A percentile compares a stretch with the other conserved stretches of the same genome.
These are phyloP conservation scores for Dioscorea zingiberensis DNA, from an alignment of 106 monocot genomes.

Conservation along the genomic window DNA sequence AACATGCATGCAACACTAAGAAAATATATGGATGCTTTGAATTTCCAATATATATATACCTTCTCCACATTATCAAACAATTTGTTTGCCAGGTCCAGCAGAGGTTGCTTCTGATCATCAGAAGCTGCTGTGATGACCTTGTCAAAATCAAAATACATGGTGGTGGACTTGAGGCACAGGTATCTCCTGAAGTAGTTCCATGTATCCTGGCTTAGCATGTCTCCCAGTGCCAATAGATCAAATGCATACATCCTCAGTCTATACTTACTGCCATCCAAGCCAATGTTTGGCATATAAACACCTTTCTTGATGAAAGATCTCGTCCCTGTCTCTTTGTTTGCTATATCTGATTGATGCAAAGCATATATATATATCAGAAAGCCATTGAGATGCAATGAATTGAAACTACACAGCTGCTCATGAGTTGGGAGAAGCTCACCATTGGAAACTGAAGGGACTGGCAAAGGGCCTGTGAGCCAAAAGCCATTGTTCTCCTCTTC, in stretches of 20 bases:
- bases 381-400: not conserved
- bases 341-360: conserved; percentile 31
- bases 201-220: conserved; percentile 39
- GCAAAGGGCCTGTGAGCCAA: conserved; percentile 52
- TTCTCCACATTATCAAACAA: conserved; percentile 56
- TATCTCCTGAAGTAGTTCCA: conserved; percentile 54
- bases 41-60: no score
- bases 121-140: conserved; percentile 47
- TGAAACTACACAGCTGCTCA: not conserved
- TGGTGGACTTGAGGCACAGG: conserved; percentile 52
- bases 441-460: conserved; percentile 31
- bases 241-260: conserved; percentile 50
- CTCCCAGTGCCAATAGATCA: conserved; percentile 59
- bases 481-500: conserved; percentile 41
- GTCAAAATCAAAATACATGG: conserved; percentile 77
- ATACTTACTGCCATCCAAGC: conserved; percentile 21
- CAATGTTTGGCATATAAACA: conserved; percentile 53
- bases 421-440: conserved; percentile 12
- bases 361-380: not conserved
- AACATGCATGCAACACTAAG: not conserved
- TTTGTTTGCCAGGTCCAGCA: conserved; percentile 40
- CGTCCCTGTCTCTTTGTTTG: conserved; percentile 50
- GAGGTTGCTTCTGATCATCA: conserved; percentile 27
- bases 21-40: no score
- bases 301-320: conserved; percentile 48